These are phyloP conservation scores for Tetrapisispora namnaoensis DNA, from an alignment of 805 yeast species.

Conservation along the genomic window DNA sequence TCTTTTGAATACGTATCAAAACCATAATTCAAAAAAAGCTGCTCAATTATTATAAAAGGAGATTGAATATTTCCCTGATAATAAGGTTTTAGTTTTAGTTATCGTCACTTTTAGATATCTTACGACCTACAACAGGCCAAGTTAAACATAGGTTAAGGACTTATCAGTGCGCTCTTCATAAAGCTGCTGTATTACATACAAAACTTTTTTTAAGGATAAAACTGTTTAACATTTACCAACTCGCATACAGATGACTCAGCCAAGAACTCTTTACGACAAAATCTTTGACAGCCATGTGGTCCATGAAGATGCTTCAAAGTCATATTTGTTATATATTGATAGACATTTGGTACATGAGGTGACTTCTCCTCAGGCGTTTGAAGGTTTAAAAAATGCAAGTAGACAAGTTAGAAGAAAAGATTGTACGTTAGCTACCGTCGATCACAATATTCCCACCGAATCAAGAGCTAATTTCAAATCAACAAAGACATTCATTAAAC, in stretches of 20 bases:
- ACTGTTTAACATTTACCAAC: too few species aligned
- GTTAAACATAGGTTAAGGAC: too few species aligned
- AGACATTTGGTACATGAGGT: conserved; percentile 98
- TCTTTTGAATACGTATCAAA: too few species aligned
- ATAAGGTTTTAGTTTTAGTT: too few species aligned
- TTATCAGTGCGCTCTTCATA: too few species aligned
- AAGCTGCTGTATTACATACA: too few species aligned
- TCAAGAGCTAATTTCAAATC: conserved; percentile 71
- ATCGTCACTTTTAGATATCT: too few species aligned
- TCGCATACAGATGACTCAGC: conserved; percentile 13
- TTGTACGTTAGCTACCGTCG: conserved; percentile 90
- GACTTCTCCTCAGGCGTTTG: conserved; percentile 98
- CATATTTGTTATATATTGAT: conserved; percentile 82
- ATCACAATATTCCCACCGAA: conserved; percentile 93
- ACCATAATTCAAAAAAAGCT: too few species aligned
- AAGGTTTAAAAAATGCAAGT: conserved; percentile 81
- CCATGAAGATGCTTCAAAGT: conserved; percentile 79
- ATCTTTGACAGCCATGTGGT: conserved; percentile 93
- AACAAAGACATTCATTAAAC: conserved; percentile 72
- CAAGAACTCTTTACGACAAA: conserved; percentile 86
- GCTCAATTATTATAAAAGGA: too few species aligned
- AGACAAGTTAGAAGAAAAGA: conserved; percentile 85
- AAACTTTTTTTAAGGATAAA: too few species aligned
- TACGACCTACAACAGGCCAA: too few species aligned
- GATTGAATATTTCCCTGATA: too few species aligned